Base-by-base conservation (phyloP, 164 flowering plant genomes). In the Santalum album region DNA sequence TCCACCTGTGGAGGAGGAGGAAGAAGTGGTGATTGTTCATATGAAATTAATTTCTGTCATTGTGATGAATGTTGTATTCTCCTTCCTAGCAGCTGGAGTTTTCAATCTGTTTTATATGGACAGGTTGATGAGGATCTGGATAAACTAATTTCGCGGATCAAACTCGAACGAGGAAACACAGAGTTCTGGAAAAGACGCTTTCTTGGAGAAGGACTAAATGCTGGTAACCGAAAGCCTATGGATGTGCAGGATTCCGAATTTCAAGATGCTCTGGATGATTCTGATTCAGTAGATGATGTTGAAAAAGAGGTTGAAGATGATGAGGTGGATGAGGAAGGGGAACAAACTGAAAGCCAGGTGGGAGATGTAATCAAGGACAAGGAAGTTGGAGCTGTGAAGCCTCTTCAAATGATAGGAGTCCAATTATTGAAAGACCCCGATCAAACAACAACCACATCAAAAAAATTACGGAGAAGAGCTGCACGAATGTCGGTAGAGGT, bases 171-270 rank as follows among this genome's bases (percentile, higher is more conserved):
- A 63, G 98, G 96, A 49, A 71, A 92, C 64, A 92, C 96, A 57
- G 98, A 92, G 64, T 92, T 84, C 63, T 92, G 98, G 98, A 92
- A 74, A 62, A 84, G 83, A n/a, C 89, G 98, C 9, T 92, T 86
- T 68, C 95, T 92, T 43, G 96, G 96, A 52, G 96, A 92, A 74
- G 90, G 71, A 23, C 47, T 83, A 58, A 69, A 56, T 58, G 61
- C 47, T 55, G 61, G 67, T 55, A 65, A 60, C 36, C 70, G 51
- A 25, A 72, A 74, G 49, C 54, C 64, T 17, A 20, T 57, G 25
- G 72, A 69, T 16, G 53, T 24, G 19, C 77, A 62, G 21, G 66
- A 75, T 35, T 59, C 58, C 54, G 82, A 79, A 50, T 38, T 53
- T 68, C 9, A 49, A 44, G 86, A 82, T 55, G 64, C 40, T 6